Evolutionary conservation across 2,329 filamentous ascomycete genomes (phyloP).

Genomic region (Pezicula neosporulosa): DNA sequence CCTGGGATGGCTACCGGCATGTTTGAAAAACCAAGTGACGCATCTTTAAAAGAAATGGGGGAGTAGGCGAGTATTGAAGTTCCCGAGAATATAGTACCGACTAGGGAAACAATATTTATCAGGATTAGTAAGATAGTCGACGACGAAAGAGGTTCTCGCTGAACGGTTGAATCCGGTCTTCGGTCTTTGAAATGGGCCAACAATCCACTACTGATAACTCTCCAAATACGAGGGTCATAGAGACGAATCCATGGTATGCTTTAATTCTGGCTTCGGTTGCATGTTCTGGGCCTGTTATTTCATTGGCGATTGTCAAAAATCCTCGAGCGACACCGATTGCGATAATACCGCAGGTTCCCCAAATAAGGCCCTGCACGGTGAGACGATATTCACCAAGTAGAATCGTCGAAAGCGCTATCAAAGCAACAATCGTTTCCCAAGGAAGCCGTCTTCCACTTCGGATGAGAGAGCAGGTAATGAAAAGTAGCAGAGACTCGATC

Average conservation of each 20-base stretch:
- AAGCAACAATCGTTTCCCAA: constrained; percentile 12
- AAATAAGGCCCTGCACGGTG: constrained; percentile 22
- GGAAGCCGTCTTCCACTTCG: constrained; percentile 10
- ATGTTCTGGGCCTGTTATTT: constrained; percentile 9
- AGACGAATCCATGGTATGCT: constrained; percentile 15
- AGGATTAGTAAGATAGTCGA: constrained; percentile 9
- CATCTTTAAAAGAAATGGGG: constrained; percentile 14
- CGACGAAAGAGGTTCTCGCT: not conserved
- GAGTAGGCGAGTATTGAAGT: constrained; percentile 16
- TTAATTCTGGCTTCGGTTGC: constrained; percentile 8
- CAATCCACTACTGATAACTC: constrained; percentile 12
- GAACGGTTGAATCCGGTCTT: constrained; percentile 1
- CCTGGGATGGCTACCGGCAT: constrained; percentile 5
- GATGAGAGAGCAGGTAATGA: constrained; percentile 10
- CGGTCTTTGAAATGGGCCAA: constrained; percentile 9
- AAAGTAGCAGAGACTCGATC: constrained; percentile 16
- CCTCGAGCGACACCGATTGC: constrained; percentile 17
- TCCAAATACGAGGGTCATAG: constrained; percentile 20
- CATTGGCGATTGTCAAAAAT: constrained; percentile 13
- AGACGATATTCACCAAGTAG: constrained; percentile 24
- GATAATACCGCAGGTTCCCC: constrained; percentile 12
- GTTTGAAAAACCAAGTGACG: constrained; percentile 6
- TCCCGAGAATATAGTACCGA: constrained; percentile 14
- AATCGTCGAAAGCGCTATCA: constrained; percentile 8
- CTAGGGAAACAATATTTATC: constrained; percentile 9